Conservation (phyloP, 2,329 filamentous ascomycete genomes). For the Arachnomyces sp. region DNA sequence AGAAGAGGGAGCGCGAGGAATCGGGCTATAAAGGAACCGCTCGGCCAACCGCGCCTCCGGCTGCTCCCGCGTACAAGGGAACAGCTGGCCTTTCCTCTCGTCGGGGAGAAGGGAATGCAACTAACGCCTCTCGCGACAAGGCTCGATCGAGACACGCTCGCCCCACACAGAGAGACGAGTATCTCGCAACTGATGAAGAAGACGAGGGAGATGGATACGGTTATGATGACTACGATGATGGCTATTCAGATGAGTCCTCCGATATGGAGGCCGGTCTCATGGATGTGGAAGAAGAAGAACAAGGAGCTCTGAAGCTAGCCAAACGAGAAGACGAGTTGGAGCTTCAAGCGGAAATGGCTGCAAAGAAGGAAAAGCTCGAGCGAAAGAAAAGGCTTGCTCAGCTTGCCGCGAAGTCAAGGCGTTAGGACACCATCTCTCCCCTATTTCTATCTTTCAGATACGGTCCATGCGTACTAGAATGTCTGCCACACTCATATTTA, state of each 20-base stretch:
- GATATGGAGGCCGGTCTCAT: slow-evolving; percentile 44
- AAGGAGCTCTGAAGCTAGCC: slow-evolving; percentile 31
- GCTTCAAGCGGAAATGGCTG: slow-evolving; percentile 32
- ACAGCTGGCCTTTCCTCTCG: slow-evolving; percentile 31
- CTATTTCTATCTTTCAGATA: too few species aligned
- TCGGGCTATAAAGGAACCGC: slow-evolving; percentile 33
- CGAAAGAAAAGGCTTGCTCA: slow-evolving; percentile 34
- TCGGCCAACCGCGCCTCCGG: slow-evolving; percentile 20
- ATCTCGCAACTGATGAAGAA: slow-evolving; percentile 41
- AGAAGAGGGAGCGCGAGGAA: slow-evolving; percentile 23
- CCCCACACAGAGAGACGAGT: slow-evolving; percentile 29
- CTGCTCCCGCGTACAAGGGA: slow-evolving; percentile 30
- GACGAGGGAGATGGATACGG: slow-evolving; percentile 37
- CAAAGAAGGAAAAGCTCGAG: slow-evolving; percentile 40
- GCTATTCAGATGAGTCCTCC: slow-evolving; percentile 39
- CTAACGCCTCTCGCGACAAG: too few species aligned
- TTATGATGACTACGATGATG: slow-evolving; percentile 31
- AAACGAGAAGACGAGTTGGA: slow-evolving; percentile 41
- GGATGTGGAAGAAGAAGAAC: slow-evolving; percentile 40
- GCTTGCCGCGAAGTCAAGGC: slow-evolving; percentile 28
- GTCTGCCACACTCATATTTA: too few species aligned
- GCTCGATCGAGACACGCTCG: slow-evolving; percentile 14
- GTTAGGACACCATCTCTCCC: slow-evolving; percentile 9
- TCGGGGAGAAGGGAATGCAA: slow-evolving; percentile 16
- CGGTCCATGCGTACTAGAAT: too few species aligned